A percentile compares a stretch with the other conserved stretches of the same genome.
Evolutionary conservation across 2,329 filamentous ascomycete species (phyloP).

Genomic region (Aspergillus nomiae): DNA sequence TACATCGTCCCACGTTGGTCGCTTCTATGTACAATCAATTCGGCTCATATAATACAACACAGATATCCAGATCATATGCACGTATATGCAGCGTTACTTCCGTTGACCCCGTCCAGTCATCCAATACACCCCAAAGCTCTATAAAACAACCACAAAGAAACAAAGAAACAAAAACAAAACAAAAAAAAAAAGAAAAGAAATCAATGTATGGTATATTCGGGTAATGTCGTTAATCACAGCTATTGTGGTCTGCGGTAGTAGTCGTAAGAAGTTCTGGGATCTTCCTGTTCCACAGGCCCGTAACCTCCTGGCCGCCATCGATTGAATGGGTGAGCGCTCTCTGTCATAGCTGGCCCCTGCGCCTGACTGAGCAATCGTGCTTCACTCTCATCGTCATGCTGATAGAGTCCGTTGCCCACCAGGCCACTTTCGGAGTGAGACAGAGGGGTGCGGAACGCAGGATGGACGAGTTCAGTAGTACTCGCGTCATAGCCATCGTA

Average conservation of each 20-base stretch:
- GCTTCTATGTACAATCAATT: conserved; percentile 3
- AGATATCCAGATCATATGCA: conserved; percentile 5
- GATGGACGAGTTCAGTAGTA: conserved; percentile 32
- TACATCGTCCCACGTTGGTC: neutral
- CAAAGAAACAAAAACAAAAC: no score
- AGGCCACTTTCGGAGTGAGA: conserved; percentile 28
- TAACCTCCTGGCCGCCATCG: conserved; percentile 41
- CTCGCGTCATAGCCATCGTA: conserved; percentile 29
- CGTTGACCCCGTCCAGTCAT: neutral
- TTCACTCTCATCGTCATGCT: conserved; percentile 42
- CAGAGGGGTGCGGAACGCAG: conserved; percentile 38
- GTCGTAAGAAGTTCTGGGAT: conserved; percentile 39
- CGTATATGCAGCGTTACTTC: conserved; percentile 3
- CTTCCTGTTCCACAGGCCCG: conserved; percentile 41
- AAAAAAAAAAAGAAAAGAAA: conserved; percentile 1
- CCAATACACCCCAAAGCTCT: conserved; percentile 3
- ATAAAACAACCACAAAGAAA: neutral
- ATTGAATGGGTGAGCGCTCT: conserved; percentile 27
- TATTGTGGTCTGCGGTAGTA: conserved; percentile 31
- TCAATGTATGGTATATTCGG: neutral
- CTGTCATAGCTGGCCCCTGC: conserved; percentile 32
- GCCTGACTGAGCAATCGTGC: conserved; percentile 39
- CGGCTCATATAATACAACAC: neutral
- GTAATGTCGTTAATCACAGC: conserved; percentile 2
- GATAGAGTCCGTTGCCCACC: conserved; percentile 32